Base-by-base conservation (phyloP, 176 grass and related monocot species). In the Dactylis glomerata region DNA sequence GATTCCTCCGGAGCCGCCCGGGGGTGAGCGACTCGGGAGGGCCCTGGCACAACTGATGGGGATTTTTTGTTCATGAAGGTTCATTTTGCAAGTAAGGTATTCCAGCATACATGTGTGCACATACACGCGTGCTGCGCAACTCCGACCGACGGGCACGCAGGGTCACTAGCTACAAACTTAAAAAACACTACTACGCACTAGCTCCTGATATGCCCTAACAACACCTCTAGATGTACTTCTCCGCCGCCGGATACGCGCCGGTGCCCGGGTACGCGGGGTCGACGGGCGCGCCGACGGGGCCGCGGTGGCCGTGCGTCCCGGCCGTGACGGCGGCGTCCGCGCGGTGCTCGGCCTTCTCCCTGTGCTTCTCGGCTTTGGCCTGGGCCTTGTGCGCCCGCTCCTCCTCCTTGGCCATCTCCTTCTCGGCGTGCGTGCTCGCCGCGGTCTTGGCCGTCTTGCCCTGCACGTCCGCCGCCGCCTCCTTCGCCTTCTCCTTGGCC, bases 261-360 rank as follows among this genome's bases (percentile, higher is more conserved):
- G 38, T 73, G 23, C 13, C 69, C 44, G 70, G 70, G 41, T 74
- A 74, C 8, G 42, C 71, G 3, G 71, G 71, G 44, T 74, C 44
- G 26, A 74, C 71, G 26, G 44, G 71, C 15, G 26, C 26, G 26
- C 71, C 71, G 16, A 74, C 44, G 42, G 71, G 71, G 71, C 71
- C 26, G 7, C 31, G 8, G 44, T 74, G 71, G 4, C 71, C 71
- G 16, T 14, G 38, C 5, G 5, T 42, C 38, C 68, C 68, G 10
- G 67, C 37, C 67, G 67, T 42, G 36, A 37, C 3, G 24, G 70
- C 69, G 13, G 69, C 70, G 8, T 91, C 65, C 0, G 86, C 83
- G 33, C 83, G 83, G 80, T 91, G 92, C 49, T 89, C 81, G 3
- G 77, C 92, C 84, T 85, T 94, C 89, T 94, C 89, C 84, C 71